Conservation (phyloP, 2,329 filamentous ascomycete species). For the Fusarium sp. region DNA sequence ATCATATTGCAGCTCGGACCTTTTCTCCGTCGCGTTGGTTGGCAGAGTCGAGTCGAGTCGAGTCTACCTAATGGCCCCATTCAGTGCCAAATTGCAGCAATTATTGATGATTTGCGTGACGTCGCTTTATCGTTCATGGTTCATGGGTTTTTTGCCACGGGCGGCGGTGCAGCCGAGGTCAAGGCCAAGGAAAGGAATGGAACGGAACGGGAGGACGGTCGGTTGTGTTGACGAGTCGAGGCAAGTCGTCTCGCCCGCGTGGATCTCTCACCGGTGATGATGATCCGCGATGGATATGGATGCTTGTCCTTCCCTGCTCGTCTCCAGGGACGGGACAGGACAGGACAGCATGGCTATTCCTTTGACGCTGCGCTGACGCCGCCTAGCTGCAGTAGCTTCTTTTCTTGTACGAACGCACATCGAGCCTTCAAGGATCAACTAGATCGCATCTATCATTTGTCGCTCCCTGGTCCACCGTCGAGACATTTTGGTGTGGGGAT, state of each 20-base stretch:
- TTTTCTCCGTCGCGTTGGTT: constrained; percentile 24
- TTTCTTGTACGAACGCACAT: constrained; percentile 22
- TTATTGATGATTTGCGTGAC: constrained; percentile 28
- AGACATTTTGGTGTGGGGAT: constrained; percentile 19
- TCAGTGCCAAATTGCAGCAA: constrained; percentile 10
- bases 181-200: neutral
- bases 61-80: constrained; percentile 6
- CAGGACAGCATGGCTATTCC: constrained; percentile 3
- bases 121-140: constrained; percentile 11
- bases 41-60: neutral
- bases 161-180: constrained; percentile 1
- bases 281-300: constrained; percentile 1
- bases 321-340: neutral
- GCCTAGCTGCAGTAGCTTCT: constrained; percentile 28
- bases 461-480: constrained; percentile 12
- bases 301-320: neutral
- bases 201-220: neutral
- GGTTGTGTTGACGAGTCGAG: neutral
- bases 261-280: constrained; percentile 8
- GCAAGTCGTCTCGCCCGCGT: constrained; percentile 8
- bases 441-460: constrained; percentile 33
- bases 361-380: constrained; percentile 1
- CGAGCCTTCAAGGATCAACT: constrained; percentile 19
- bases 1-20: constrained; percentile 27
- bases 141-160: constrained; percentile 6